Evolutionary conservation across 768 basidiomycete species (phyloP).

Genomic region (Pleurotus giganteus): DNA sequence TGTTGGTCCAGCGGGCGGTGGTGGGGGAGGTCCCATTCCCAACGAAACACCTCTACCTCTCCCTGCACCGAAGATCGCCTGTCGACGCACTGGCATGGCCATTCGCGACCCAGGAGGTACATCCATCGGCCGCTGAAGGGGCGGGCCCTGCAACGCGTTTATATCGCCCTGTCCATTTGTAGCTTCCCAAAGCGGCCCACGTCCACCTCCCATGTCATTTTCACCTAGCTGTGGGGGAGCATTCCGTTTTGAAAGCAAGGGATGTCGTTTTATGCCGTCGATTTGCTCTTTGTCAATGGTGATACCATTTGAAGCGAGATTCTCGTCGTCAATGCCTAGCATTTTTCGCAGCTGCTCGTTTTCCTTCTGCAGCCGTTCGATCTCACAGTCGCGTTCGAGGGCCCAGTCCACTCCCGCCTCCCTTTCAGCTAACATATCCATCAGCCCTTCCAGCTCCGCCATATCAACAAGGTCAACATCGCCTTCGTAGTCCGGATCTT

Average conservation of each 20-base stretch:
- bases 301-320: slow-evolving; percentile 51
- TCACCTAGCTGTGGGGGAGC: slow-evolving; percentile 22
- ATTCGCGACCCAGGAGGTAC: slow-evolving; percentile 50
- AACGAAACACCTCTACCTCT: slow-evolving; percentile 27
- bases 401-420: slow-evolving; percentile 74
- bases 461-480: slow-evolving; percentile 27
- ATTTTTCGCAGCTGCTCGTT: slow-evolving; percentile 75
- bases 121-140: slow-evolving; percentile 49
- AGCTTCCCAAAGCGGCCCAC: slow-evolving; percentile 9
- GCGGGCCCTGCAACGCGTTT: slow-evolving; percentile 24
- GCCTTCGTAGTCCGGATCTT: slow-evolving; percentile 37
- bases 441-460: slow-evolving; percentile 38
- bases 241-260: slow-evolving; percentile 30
- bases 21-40: slow-evolving; percentile 27
- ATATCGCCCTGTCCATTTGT: slow-evolving; percentile 22
- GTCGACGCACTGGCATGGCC: slow-evolving; percentile 50
- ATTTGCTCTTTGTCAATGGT: slow-evolving; percentile 46
- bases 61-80: slow-evolving; percentile 55
- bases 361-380: slow-evolving; percentile 76
- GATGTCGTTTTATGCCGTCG: slow-evolving; percentile 36
- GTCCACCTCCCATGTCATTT: slow-evolving; percentile 17
- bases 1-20: slow-evolving; percentile 30
- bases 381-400: slow-evolving; percentile 83
- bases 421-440: slow-evolving; percentile 40
- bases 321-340: slow-evolving; percentile 69